These are phyloP conservation scores for Fallopia convolvulus DNA, from an alignment of 148 eudicot species.

Conservation along the genomic window DNA sequence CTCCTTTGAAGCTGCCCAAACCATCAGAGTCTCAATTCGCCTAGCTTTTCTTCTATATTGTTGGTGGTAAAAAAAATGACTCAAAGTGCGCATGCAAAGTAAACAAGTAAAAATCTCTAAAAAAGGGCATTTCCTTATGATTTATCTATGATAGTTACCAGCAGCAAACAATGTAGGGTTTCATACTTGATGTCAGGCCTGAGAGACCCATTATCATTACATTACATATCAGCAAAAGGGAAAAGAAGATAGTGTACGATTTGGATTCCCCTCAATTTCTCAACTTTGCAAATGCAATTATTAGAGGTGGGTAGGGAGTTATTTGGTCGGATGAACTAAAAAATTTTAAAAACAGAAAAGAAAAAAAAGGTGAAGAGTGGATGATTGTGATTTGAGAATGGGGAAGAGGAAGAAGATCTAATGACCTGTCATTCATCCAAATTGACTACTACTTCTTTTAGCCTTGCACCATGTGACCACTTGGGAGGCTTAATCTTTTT, in stretches of 20 bases:
- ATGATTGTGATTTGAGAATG: constrained; percentile 4
- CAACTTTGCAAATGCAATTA: constrained; percentile 6
- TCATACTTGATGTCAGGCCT: not conserved
- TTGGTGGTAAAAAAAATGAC: no score
- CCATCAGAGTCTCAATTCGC: no score
- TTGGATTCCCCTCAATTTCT: not conserved
- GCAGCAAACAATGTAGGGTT: not conserved
- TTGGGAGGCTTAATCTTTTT: not conserved
- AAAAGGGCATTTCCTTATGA: not conserved
- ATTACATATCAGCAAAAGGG: not conserved
- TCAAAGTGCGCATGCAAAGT: not conserved
- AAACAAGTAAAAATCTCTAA: not conserved
- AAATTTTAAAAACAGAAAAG: not conserved
- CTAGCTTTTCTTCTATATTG: no score
- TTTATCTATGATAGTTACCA: not conserved
- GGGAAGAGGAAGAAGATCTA: constrained; percentile 1
- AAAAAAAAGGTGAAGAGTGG: not conserved
- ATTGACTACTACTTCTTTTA: not conserved
- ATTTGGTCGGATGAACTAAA: not conserved
- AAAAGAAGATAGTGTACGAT: not conserved
- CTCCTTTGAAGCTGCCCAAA: no score
- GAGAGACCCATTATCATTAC: not conserved
- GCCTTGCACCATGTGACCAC: not conserved
- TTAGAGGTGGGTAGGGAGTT: constrained; percentile 1
- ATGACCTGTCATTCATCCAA: not conserved